A percentile compares a stretch with the other conserved stretches of the same genome.
phyloP scores from a whole-genome alignment of 140 eudicot species.

The Bidens hawaiensis region DNA sequence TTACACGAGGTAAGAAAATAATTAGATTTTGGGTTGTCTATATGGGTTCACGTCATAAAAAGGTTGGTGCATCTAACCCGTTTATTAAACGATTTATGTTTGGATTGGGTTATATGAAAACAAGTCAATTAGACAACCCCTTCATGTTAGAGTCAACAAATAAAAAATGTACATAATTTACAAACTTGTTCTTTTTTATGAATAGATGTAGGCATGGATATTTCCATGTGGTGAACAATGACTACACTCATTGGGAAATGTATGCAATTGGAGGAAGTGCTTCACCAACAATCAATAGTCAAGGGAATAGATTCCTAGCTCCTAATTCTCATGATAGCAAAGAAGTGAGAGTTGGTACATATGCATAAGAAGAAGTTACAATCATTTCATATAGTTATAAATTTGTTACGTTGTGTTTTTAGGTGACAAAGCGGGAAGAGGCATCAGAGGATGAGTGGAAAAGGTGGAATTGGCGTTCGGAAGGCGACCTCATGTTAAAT shows the following conservation, averaged over 20 bases:
- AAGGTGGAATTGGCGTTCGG: slow-evolving; percentile 50
- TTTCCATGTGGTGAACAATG: slow-evolving; percentile 58
- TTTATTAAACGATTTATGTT: too few relatives aligned
- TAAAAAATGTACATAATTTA: too few relatives aligned
- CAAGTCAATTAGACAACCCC: too few relatives aligned
- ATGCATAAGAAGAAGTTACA: neutral
- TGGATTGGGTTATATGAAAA: too few relatives aligned
- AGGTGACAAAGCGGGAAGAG: slow-evolving; percentile 47
- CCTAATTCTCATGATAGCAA: slow-evolving; percentile 33
- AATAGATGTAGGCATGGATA: slow-evolving; percentile 49
- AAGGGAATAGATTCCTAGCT: slow-evolving; percentile 52
- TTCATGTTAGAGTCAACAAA: too few relatives aligned
- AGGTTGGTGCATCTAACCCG: too few relatives aligned
- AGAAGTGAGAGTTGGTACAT: slow-evolving; percentile 33
- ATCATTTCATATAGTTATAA: neutral
- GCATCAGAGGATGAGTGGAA: slow-evolving; percentile 34
- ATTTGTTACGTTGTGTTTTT: neutral
- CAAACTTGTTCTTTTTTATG: neutral
- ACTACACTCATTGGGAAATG: slow-evolving; percentile 60
- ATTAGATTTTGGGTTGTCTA: too few relatives aligned
- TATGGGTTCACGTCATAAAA: too few relatives aligned
- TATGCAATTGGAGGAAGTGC: slow-evolving; percentile 70
- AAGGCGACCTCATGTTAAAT: slow-evolving; percentile 46
- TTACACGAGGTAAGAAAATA: too few relatives aligned
- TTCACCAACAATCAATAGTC: slow-evolving; percentile 49